Conservation (phyloP, 345 rosid genomes). For the Gossypium mustelinum region DNA sequence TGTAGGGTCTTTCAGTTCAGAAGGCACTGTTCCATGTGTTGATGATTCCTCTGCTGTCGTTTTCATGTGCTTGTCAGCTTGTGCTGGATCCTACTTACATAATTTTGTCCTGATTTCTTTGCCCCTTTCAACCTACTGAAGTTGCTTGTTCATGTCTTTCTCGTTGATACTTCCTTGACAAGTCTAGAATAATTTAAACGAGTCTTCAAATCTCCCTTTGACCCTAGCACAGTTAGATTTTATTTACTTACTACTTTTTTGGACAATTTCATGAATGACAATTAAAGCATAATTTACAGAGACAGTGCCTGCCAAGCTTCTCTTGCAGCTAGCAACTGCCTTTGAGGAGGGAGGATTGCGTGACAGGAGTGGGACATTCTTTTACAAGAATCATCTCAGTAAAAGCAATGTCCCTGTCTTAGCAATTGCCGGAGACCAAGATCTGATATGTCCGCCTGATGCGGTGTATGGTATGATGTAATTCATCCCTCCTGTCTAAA, state of each 20-base stretch:
- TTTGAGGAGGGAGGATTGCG: conserved; percentile 56
- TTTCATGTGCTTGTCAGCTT: not conserved
- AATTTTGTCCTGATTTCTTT: not conserved
- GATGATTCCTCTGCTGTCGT: not conserved
- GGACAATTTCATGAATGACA: not conserved
- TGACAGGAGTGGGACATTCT: conserved; percentile 54
- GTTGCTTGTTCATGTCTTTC: not conserved
- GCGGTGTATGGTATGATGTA: conserved; percentile 65
- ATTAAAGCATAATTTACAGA: conserved; percentile 36
- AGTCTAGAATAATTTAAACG: not conserved
- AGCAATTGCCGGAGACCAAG: conserved; percentile 83
- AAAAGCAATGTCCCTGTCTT: conserved; percentile 70
- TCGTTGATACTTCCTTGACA: not conserved
- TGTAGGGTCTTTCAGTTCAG: not conserved
- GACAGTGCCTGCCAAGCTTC: conserved; percentile 71
- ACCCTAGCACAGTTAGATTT: not conserved
- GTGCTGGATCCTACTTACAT: not conserved
- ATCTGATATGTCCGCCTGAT: conserved; percentile 71
- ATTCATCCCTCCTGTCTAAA: not conserved
- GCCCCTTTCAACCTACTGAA: not conserved
- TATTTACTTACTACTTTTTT: not conserved
- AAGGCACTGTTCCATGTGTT: not conserved
- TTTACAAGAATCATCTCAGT: conserved; percentile 61
- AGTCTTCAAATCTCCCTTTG: not conserved
- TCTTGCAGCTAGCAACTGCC: conserved; percentile 66